phyloP scores from a whole-genome alignment of 2,329 filamentous ascomycete genomes.

The Cryphonectria japonica region DNA sequence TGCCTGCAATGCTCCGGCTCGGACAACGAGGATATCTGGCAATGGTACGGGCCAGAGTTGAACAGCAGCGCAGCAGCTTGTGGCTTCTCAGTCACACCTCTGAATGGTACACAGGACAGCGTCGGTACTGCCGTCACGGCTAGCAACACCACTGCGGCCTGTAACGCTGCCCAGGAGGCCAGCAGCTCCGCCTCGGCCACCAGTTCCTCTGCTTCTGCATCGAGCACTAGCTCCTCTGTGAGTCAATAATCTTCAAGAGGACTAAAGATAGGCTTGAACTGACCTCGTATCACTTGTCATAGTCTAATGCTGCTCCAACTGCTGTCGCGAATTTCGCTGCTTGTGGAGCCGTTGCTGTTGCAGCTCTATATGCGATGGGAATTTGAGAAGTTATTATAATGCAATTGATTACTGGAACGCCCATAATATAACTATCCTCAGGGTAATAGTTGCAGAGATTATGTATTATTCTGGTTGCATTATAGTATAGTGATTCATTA shows the following conservation, averaged over 20 bases:
- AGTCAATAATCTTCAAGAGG: neutral
- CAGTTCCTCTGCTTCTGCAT: slow-evolving; percentile 15
- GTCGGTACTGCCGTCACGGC: slow-evolving; percentile 30
- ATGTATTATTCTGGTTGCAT: neutral
- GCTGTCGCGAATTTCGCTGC: slow-evolving; percentile 13
- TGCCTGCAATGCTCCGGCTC: slow-evolving; percentile 45
- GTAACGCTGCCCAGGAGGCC: slow-evolving; percentile 22
- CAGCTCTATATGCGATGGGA: slow-evolving; percentile 16
- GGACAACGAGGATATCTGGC: slow-evolving; percentile 48
- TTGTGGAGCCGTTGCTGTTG: slow-evolving; percentile 22
- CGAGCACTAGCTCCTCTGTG: slow-evolving; percentile 17
- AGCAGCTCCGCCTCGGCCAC: slow-evolving; percentile 17
- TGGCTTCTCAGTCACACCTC: slow-evolving; percentile 34
- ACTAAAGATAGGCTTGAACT: neutral
- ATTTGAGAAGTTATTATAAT: neutral
- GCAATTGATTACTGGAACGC: neutral
- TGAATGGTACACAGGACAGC: slow-evolving; percentile 30
- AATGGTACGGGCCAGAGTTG: slow-evolving; percentile 43
- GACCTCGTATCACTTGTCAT: neutral
- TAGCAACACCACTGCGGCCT: slow-evolving; percentile 19
- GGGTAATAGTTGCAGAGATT: neutral
- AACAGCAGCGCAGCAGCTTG: slow-evolving; percentile 37
- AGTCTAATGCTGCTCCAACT: neutral
- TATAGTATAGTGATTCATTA: neutral
- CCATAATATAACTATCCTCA: neutral